Evolutionary conservation across 106 monocot genomes (phyloP).

Genomic region (Gastrodia elata): DNA sequence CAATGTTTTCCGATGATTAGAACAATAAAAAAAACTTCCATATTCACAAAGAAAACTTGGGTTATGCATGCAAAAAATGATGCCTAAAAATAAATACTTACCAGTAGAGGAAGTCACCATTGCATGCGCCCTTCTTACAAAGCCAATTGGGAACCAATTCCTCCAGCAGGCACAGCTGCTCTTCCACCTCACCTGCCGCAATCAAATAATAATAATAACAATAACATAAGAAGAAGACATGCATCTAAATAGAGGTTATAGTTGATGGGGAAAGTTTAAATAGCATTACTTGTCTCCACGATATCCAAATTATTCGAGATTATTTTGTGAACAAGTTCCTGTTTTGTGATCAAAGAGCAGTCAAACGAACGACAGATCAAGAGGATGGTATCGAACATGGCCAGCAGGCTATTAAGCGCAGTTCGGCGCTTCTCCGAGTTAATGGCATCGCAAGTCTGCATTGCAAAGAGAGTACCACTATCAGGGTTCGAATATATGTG

Average conservation of each 20-base stretch:
- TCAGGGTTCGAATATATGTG: no score
- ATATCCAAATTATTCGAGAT: constrained; percentile 63
- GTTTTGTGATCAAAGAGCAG: constrained; percentile 55
- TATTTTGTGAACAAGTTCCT: constrained; percentile 91
- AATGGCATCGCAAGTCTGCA: constrained; percentile 18
- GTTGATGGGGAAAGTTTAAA: background rate
- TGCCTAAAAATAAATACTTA: constrained; percentile 13
- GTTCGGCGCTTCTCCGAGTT: constrained; percentile 11
- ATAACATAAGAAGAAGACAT: background rate
- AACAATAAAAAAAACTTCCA: background rate
- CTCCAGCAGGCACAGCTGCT: constrained; percentile 60
- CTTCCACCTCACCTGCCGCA: constrained; percentile 74
- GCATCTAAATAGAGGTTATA: background rate
- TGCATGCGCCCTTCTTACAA: constrained; percentile 25
- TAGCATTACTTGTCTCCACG: constrained; percentile 53
- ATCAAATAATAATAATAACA: background rate
- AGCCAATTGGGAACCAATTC: constrained; percentile 74
- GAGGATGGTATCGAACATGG: constrained; percentile 46
- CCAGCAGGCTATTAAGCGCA: constrained; percentile 25
- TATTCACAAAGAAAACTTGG: background rate
- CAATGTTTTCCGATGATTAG: background rate
- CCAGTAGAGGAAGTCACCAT: constrained; percentile 64
- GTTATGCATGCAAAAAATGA: background rate
- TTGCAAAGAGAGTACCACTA: no score
- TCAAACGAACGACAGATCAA: constrained; percentile 33